phyloP scores from a whole-genome alignment of 2,329 filamentous ascomycete species.

The Alternaria gaisen region DNA sequence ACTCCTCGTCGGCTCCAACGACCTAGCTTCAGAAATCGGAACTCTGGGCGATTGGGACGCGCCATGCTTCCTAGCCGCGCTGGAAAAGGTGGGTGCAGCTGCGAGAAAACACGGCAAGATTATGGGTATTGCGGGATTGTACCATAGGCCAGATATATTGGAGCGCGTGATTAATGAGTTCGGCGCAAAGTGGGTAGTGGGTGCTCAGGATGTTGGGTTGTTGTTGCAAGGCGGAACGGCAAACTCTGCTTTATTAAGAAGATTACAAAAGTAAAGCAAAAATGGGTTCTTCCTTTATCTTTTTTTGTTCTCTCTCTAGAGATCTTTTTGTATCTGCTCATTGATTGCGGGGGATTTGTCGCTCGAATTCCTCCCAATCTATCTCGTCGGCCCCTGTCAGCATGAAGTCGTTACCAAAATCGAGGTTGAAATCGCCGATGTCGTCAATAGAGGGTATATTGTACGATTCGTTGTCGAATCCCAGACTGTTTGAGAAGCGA shows the following conservation, averaged over 20 bases:
- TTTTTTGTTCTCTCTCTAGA: too few species aligned
- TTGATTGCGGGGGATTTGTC: not conserved
- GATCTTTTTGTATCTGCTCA: too few species aligned
- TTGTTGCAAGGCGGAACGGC: too few species aligned
- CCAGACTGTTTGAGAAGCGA: not conserved
- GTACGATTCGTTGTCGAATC: too few species aligned
- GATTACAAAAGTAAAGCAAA: too few species aligned
- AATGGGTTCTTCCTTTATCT: too few species aligned
- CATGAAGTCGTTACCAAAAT: not conserved
- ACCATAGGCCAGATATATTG: not conserved
- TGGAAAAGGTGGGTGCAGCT: not conserved
- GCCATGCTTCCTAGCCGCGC: not conserved
- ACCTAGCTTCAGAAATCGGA: not conserved
- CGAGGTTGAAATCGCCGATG: not conserved
- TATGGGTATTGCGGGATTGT: not conserved
- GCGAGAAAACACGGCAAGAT: not conserved
- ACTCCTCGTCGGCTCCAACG: not conserved
- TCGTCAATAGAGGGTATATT: not conserved
- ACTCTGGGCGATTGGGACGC: not conserved
- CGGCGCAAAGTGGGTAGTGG: too few species aligned
- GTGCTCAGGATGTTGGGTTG: too few species aligned
- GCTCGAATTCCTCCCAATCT: not conserved
- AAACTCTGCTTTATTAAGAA: too few species aligned
- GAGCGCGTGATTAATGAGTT: too few species aligned
- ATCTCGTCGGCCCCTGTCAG: not conserved